Evolutionary conservation across 2,329 filamentous ascomycete genomes (phyloP).

Genomic region (Chaetomium olivaceum): DNA sequence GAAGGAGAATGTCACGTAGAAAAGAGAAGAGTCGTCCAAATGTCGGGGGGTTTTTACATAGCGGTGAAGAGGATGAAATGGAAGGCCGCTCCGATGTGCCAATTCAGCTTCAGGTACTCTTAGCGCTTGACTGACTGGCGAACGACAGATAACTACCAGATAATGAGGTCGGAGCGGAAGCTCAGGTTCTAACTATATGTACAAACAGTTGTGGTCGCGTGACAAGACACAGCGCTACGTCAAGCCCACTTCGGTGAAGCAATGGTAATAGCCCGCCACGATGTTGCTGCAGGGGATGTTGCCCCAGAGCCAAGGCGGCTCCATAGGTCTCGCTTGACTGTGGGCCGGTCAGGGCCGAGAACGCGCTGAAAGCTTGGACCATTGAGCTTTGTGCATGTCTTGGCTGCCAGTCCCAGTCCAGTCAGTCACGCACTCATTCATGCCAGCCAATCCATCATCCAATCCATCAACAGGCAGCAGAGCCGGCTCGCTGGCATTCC

Average conservation of each 20-base stretch:
- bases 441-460: too few species aligned
- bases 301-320: conserved; percentile 8
- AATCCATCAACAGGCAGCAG: neutral
- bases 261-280: too few species aligned
- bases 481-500: too few species aligned
- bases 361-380: conserved; percentile 7
- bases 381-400: neutral
- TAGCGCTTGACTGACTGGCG: neutral
- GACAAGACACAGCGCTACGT: neutral
- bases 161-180: neutral
- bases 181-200: neutral
- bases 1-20: neutral
- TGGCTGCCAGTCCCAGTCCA: neutral
- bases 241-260: neutral
- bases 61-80: conserved; percentile 1
- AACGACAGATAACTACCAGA: neutral
- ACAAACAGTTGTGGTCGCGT: neutral
- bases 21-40: neutral
- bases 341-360: neutral
- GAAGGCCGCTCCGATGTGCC: neutral
- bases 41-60: neutral
- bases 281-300: neutral
- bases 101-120: neutral
- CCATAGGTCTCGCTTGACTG: neutral
- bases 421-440: too few species aligned